A percentile compares a stretch with the other conserved stretches of the same genome.
phyloP scores from a whole-genome alignment of 306 rosid genomes.

The Gynostemma pentaphyllum region DNA sequence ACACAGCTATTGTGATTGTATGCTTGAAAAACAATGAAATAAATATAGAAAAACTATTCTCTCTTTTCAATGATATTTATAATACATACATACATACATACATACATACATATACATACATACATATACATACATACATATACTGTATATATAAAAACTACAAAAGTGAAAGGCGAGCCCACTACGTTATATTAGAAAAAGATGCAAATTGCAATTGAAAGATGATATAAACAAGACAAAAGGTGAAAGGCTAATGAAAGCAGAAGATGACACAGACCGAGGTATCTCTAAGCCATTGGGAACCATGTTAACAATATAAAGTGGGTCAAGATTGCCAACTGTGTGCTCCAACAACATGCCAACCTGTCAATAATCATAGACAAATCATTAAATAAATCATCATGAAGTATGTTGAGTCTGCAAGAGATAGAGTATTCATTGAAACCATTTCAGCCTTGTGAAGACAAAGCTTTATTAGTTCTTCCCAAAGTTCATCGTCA shows the following conservation, averaged over 20 bases:
- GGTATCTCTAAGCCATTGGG: conserved; percentile 94
- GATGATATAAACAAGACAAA: background rate
- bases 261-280: conserved; percentile 36
- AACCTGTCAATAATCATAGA: conserved; percentile 44
- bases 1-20: background rate
- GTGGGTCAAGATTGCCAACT: conserved; percentile 74
- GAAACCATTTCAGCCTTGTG: conserved; percentile 56
- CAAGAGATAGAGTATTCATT: background rate
- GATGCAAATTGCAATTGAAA: background rate
- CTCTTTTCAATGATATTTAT: too few species aligned
- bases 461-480: conserved; percentile 43
- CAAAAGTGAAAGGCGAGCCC: background rate
- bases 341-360: conserved; percentile 94
- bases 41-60: too few species aligned
- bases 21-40: background rate
- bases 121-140: too few species aligned
- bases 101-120: too few species aligned
- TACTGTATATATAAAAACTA: background rate
- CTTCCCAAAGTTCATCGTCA: conserved; percentile 62
- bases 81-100: too few species aligned
- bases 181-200: background rate
- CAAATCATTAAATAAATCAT: conserved; percentile 8
- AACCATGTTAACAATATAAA: conserved; percentile 84
- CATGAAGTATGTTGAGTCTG: background rate
- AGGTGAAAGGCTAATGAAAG: background rate